phyloP scores from a whole-genome alignment of 768 basidiomycete genomes.

The Kwoniella mangroviensis region DNA sequence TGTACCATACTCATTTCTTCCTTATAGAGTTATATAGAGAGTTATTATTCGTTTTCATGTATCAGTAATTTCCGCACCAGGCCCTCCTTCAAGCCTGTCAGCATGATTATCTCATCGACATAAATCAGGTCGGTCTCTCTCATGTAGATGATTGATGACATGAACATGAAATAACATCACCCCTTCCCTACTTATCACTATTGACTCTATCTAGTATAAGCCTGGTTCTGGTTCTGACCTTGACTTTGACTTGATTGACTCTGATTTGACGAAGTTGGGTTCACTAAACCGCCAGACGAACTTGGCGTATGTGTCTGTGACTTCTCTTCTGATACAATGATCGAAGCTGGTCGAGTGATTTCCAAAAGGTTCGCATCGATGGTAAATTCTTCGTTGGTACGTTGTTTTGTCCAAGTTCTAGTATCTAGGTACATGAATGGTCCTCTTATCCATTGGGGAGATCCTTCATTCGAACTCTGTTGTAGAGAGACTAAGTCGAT shows the following conservation, averaged over 20 bases:
- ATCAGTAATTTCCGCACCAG: too few relatives aligned
- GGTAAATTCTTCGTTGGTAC: slow-evolving; percentile 52
- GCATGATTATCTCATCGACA: too few relatives aligned
- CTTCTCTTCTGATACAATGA: slow-evolving; percentile 28
- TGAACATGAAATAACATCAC: neutral
- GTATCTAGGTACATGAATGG: slow-evolving; percentile 78
- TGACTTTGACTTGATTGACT: neutral
- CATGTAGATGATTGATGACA: neutral
- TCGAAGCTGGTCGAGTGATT: slow-evolving; percentile 38
- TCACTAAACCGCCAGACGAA: neutral
- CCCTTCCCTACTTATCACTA: neutral
- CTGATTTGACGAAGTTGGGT: neutral
- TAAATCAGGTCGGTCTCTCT: neutral
- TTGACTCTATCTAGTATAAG: neutral
- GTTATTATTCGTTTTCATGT: too few relatives aligned
- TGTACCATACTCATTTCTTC: too few relatives aligned
- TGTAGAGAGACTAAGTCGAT: slow-evolving; percentile 17
- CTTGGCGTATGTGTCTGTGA: slow-evolving; percentile 13
- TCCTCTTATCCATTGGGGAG: slow-evolving; percentile 75
- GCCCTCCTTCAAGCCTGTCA: too few relatives aligned
- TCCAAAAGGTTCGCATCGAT: slow-evolving; percentile 42
- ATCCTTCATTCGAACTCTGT: slow-evolving; percentile 32
- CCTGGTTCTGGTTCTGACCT: neutral
- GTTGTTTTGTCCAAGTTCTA: slow-evolving; percentile 38
- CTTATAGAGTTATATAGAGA: too few relatives aligned